Evolutionary conservation across 2,329 filamentous ascomycete species (phyloP).

Genomic region (Penicillium sp.): DNA sequence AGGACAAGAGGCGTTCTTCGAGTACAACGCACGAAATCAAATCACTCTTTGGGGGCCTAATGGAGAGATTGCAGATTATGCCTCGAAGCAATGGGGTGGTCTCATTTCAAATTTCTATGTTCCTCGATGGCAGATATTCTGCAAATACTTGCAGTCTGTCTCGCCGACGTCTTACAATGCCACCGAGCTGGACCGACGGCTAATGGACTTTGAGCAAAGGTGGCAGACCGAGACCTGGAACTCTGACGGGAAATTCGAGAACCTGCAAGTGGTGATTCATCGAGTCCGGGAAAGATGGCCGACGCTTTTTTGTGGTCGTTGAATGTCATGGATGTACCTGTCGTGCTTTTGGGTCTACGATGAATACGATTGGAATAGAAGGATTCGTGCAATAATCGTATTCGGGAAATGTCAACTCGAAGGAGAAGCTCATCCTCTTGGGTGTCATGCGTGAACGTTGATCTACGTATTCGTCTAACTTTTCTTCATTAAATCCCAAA

Average conservation of each 20-base stretch:
- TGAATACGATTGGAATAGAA: too few species aligned
- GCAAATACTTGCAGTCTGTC: conserved; percentile 29
- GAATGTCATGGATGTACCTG: too few species aligned
- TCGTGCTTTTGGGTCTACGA: too few species aligned
- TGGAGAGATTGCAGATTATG: conserved; percentile 47
- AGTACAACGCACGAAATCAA: conserved; percentile 47
- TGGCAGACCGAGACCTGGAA: conserved; percentile 14
- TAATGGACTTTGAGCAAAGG: conserved; percentile 10
- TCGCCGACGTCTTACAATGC: conserved; percentile 8
- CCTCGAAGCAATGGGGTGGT: conserved; percentile 46
- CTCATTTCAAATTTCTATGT: conserved; percentile 45
- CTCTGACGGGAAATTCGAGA: background rate
- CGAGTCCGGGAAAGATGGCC: conserved; percentile 7
- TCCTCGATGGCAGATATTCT: conserved; percentile 44
- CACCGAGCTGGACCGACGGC: conserved; percentile 3
- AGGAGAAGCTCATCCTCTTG: too few species aligned
- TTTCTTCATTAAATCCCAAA: too few species aligned
- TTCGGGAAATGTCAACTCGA: too few species aligned
- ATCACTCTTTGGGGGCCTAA: conserved; percentile 47
- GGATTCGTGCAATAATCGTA: too few species aligned
- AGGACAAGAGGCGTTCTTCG: conserved; percentile 33
- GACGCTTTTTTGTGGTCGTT: conserved; percentile 5
- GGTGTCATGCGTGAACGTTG: too few species aligned
- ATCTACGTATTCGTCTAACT: too few species aligned
- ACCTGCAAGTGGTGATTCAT: conserved; percentile 8